Evolutionary conservation across 1,139 yeast species (phyloP).

Genomic region (Scheffersomyces cryptocercus): DNA sequence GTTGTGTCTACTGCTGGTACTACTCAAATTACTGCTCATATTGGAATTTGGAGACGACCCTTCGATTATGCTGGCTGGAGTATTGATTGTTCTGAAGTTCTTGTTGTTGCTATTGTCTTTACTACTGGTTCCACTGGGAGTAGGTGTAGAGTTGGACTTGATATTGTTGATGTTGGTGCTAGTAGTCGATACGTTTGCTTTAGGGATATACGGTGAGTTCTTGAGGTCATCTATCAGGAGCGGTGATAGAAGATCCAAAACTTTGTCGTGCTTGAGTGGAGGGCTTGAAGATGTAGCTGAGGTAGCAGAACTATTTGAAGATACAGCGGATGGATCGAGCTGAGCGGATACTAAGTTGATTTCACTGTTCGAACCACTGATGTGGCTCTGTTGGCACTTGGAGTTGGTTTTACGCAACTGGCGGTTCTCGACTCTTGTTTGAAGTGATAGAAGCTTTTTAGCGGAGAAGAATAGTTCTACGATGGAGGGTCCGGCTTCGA

Average conservation of each 20-base stretch:
- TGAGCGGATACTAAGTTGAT: slow-evolving; percentile 3
- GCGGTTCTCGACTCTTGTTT: slow-evolving; percentile 45
- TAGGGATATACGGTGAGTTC: slow-evolving; percentile 13
- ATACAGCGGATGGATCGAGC: too few species aligned
- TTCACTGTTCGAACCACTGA: slow-evolving; percentile 1
- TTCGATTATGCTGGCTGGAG: slow-evolving; percentile 32
- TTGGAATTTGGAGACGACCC: slow-evolving; percentile 21
- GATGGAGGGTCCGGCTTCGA: slow-evolving; percentile 38
- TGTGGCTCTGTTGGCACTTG: slow-evolving; percentile 16
- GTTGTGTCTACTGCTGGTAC: not conserved
- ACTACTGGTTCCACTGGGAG: not conserved
- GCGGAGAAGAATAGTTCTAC: slow-evolving; percentile 47
- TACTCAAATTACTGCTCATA: not conserved
- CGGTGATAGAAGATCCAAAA: slow-evolving; percentile 44
- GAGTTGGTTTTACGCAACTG: slow-evolving; percentile 38
- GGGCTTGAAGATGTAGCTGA: not conserved
- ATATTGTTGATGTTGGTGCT: not conserved
- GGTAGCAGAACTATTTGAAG: slow-evolving; percentile 10
- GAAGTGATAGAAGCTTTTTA: slow-evolving; percentile 39
- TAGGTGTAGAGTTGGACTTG: not conserved
- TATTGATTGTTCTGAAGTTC: slow-evolving; percentile 1
- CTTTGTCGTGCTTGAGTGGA: slow-evolving; percentile 13
- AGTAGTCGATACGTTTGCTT: not conserved
- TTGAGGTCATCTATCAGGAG: slow-evolving; percentile 39
- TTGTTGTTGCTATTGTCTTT: slow-evolving; percentile 1